These are phyloP conservation scores for Hortiboletus rubellus DNA, from an alignment of 1,284 basidiomycete species.

Conservation along the genomic window DNA sequence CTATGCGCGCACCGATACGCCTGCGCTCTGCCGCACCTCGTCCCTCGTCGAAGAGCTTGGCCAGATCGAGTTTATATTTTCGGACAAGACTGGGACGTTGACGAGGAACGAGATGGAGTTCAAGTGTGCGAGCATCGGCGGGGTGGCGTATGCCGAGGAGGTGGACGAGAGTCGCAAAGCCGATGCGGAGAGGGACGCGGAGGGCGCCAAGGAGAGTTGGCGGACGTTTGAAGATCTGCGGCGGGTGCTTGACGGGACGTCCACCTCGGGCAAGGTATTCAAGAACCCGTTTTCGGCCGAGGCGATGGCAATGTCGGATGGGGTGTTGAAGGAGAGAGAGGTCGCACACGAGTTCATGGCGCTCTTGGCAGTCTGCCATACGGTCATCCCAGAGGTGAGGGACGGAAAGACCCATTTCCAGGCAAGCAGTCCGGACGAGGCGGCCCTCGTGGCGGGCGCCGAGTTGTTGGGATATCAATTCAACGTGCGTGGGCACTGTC, in stretches of 20 bases:
- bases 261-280: conserved; percentile 8
- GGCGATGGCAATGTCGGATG: neutral
- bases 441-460: conserved; percentile 93
- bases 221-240: conserved; percentile 75
- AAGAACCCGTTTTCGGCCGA: conserved; percentile 26
- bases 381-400: conserved; percentile 94
- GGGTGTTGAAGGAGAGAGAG: conserved; percentile 45
- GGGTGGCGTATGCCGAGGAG: conserved; percentile 87
- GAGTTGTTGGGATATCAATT: conserved; percentile 93
- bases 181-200: conserved; percentile 60
- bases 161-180: conserved; percentile 66
- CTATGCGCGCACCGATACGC: conserved; percentile 91
- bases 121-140: conserved; percentile 86
- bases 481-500: conserved; percentile 53
- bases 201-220: conserved; percentile 59
- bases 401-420: conserved; percentile 89
- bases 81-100: conserved; percentile 97
- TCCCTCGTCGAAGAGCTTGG: conserved; percentile 98
- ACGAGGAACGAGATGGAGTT: conserved; percentile 99
- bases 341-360: conserved; percentile 86
- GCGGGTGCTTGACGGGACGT: conserved; percentile 45
- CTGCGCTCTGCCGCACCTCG: conserved; percentile 94
- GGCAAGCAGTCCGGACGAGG: conserved; percentile 98
- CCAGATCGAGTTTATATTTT: conserved; percentile 98
- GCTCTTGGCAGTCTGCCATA: conserved; percentile 94